Evolutionary conservation across 78 protist species (phyloP), one percentile per base, ranked within the genome.

Genomic region (Cyanophora paradoxa): DNA sequence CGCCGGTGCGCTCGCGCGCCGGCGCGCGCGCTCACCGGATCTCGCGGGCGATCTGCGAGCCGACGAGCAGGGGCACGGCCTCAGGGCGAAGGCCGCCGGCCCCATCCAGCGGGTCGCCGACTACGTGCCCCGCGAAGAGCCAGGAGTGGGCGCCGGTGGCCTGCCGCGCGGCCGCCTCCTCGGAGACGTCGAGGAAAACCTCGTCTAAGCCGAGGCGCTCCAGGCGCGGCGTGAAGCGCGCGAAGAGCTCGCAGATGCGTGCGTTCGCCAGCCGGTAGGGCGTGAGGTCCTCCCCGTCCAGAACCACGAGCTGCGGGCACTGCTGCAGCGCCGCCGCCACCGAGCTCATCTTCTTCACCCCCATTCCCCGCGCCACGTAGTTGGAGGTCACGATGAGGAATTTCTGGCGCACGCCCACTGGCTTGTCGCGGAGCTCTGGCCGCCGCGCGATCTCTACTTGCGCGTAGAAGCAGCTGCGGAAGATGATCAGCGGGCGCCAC

Each of bases 311-410:
- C 61, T 17, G 33, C 0, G 74, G 74, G 31, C 61, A 56, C 33
- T 6, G 5, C 22, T 4, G 13, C 22, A 3, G 31, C 34, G 50
- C 61, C 11, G 26, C 37, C 5, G 5, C 62, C 14, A 19, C 24
- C 24, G 44, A 5, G 33, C 20, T 36, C 24, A 46, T 28, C 63
- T 69, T 69, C 44, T 14, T 17, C 26, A 69, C 63, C 31, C 74
- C 74, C 6, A 1, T 19, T 46, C 36, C 61, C 31, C 74, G 61
- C 31, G 74, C 74, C 31, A 42, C 59, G 31, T 69, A 69, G 62
- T 69, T 69, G 67, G n/a, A 34, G 13, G 74, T 69, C 4, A 69
- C 44, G 26, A 54, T 57, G 30, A 54, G 40, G 44, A 33, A 54
- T 46, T 54, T 69, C 31, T 69, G 74, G 46, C 28, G 16, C 39